Evolutionary conservation across 225 moss, liverwort and hornwort species (phyloP), one percentile per base, ranked within the genome.

Genomic region (Straminergon stramineum): DNA sequence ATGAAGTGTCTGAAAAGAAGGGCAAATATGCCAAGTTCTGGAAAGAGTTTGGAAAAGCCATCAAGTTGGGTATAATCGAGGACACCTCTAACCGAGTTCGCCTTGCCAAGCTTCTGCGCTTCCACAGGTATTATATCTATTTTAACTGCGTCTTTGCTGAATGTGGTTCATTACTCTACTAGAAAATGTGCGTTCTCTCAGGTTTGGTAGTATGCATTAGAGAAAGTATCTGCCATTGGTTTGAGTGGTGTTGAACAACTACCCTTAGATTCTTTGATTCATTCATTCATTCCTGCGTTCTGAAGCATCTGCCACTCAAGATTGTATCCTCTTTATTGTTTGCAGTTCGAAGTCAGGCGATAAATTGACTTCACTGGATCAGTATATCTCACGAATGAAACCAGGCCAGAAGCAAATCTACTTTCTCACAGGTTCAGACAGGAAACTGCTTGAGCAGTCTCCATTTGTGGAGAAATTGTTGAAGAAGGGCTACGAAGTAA

Each of bases 21-120:
- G 99, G 99, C 53, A 94, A 94, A 81, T 99, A 99, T 86, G 88
- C 92, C 57, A 95, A 94, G 87, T 99, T 99, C 60, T 99, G 99
- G 99, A 99, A 96, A 80, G 99, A 99, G 87, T 99, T 95, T 86
- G 99, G 99, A 53, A 99, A 99, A 90, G 95, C 99, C 13, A 96
- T 99, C 87, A 99, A 99, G 91, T 86, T 99, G 91, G 99, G 99
- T 88, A 94, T 96, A 56, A 99, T 99, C 62, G 99, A 99, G 92
- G 99, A 99, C 92, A 96, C 99, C 41, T 90, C 96, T 16, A 99
- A 99, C 84, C 91, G 99, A 90, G 96, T 95, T 30, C 95, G 99
- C 19, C 96, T 99, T 71, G 96, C 99, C 53, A 99, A 99, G 87
- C 99, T 99, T 89, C 94, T 99, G 86, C 96, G 99, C 35, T 96